Conservation (phyloP, 202 grass and related monocot genomes). For the Alloteropsis angusta region DNA sequence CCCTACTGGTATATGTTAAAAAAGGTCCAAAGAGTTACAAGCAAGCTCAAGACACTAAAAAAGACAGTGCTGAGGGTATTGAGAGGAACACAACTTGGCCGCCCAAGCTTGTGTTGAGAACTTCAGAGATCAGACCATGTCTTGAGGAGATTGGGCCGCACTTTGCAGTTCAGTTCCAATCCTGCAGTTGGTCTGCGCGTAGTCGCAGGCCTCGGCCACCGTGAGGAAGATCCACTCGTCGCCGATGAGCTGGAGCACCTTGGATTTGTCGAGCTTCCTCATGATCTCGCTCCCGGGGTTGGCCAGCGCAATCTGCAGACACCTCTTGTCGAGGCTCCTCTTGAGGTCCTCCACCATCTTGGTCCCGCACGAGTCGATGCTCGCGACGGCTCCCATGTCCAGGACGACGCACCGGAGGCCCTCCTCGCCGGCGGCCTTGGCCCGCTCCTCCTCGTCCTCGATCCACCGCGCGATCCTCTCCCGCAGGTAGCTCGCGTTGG, state of each 20-base stretch:
- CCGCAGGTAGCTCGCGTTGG: constrained; percentile 67
- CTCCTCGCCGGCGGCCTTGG: constrained; percentile 8
- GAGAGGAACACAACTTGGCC: not conserved
- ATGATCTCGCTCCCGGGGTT: constrained; percentile 73
- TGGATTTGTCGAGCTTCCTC: constrained; percentile 64
- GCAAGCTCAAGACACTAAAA: too few species aligned
- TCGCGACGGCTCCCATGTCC: constrained; percentile 61
- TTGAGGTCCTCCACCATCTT: constrained; percentile 60
- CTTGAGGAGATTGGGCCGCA: not conserved
- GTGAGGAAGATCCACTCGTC: constrained; percentile 70
- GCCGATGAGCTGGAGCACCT: constrained; percentile 48
- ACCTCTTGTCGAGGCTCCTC: constrained; percentile 34
- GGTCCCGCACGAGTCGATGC: constrained; percentile 65
- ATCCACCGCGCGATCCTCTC: constrained; percentile 64
- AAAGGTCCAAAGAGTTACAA: too few species aligned
- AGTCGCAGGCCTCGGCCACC: constrained; percentile 47
- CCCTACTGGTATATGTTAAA: too few species aligned
- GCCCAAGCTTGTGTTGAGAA: constrained; percentile 2
- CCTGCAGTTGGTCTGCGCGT: constrained; percentile 40
- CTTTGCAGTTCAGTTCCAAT: not conserved
- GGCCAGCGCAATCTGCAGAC: constrained; percentile 54
- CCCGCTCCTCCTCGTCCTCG: constrained; percentile 43
- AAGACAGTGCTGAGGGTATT: too few species aligned
- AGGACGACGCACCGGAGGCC: constrained; percentile 46
- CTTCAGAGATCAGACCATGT: constrained; percentile 56